Evolutionary conservation across 768 basidiomycete genomes (phyloP), one percentile per base, ranked within the genome.

Genomic region (Lactifluus piperatus): DNA sequence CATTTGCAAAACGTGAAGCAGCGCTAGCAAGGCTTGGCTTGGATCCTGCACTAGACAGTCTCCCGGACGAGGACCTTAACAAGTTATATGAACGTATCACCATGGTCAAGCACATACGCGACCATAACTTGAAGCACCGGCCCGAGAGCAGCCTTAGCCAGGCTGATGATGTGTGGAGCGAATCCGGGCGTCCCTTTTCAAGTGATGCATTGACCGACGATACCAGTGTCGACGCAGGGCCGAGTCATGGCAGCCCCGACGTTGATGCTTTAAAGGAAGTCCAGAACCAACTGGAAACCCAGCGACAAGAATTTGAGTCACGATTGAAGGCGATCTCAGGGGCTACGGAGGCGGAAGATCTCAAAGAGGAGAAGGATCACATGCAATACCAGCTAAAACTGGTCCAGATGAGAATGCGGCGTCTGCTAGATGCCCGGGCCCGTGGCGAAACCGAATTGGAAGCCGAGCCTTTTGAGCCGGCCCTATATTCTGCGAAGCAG

Each of bases 41-140:
- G 34, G 91, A 95, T 66, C 91, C 95, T 16, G 81, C 89, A 14
- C 79, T 99, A 26, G 93, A 98, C 71, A 91, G 87, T 66, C 79
- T 99, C 24, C 91, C 90, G 0, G 95, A 99, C 71, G 90, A 94
- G 60, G 95, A 98, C 68, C 78, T 99, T 51, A 91, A 93, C 77
- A 91, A 88, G 66, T 77, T 95, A 29, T 97, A 86, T 70, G 91
- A 97, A 73, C 90, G 93, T 74, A 95, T 98, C 68, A 86, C 92
- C 34, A 91, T 88, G 69, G 90, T 92, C 51, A 91, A 93, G 73
- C 86, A 85, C 16, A 80, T 91, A 79, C 86, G 91, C 16, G 88
- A 90, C 64, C 85, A 90, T 61, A 82, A 85, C 62, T 78, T 79
- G 46, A 88, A 87, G 63, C 78, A 85, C n/a, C 81, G 93, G 6